Base-by-base conservation (phyloP, 1,284 basidiomycete species). In the Sporisorium exsertum region DNA sequence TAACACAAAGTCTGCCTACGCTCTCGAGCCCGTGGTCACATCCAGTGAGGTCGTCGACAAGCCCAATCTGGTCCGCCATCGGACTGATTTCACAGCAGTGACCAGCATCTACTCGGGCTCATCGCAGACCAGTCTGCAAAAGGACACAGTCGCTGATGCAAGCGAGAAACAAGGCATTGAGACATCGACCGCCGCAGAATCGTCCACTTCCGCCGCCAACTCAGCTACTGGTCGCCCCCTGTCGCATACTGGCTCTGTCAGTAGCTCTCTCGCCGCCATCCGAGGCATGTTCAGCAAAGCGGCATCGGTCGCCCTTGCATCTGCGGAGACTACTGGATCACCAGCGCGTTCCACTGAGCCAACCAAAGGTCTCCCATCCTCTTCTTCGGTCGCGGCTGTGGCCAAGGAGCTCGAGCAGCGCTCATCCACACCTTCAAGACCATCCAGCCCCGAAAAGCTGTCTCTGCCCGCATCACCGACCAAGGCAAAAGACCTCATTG, bases 401-500 rank as follows among this genome's bases (percentile, higher is more conserved):
- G 52, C 67, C 15, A 64, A 62, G 8, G 63, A 71, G 45, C 49
- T 65, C 20, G 57, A 70, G 35, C 53, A 56, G 43, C 61, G 67
- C 37, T 60, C 62, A 5, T 33, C 58, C 1, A 60, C 58, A 6
- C 26, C 58, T 13, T 72, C 69, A 1, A 64, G 61, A 56, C 56
- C 65, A 1, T 57, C 71, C 5, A 68, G 60, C n/a, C 65, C 65
- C 0, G 63, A 63, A 50, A 75, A 71, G 52, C 40, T 70, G n/a
- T 42, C 63, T 1, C 55, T 70, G 20, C 70, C 75, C 5, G 45
- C 63, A 1, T 77, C 79, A 7, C 79, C 79, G n/a, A 78, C 65
- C 27, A 77, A 77, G 52, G 78, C 79, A 27, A 78, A 78, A 33
- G 79, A 81, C 45, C 64, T 81, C 35, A 81, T 81, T 49, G 60